Percentiles rank a stretch among this genome's conserved stretches.
Evolutionary conservation across 768 basidiomycete species (phyloP).

Genomic region (Hypsizygus marmoreus): DNA sequence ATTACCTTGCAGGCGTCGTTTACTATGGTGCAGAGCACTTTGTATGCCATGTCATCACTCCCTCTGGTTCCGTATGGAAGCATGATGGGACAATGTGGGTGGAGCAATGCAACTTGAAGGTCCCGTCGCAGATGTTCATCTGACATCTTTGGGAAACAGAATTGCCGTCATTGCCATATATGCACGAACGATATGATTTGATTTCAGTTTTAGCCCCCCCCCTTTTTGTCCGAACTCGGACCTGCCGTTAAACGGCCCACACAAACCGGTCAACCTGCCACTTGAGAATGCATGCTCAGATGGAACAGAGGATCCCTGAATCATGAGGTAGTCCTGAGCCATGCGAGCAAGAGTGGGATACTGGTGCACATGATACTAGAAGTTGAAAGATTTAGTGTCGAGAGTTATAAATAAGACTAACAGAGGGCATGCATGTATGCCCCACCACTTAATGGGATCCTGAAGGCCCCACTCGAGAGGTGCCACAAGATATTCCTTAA

Average conservation of each 20-base stretch:
- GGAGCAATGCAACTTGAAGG: neutral
- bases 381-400: too few relatives aligned
- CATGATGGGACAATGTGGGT: neutral
- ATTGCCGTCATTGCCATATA: neutral
- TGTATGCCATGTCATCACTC: neutral
- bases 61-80: neutral
- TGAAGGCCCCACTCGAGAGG: too few relatives aligned
- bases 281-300: slow-evolving; percentile 32
- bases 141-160: neutral
- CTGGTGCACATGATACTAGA: too few relatives aligned
- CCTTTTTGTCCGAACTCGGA: too few relatives aligned
- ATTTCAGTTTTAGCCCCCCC: too few relatives aligned
- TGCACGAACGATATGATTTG: too few relatives aligned
- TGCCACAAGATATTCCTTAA: neutral
- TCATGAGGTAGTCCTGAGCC: slow-evolving; percentile 29
- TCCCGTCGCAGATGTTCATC: neutral
- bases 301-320: slow-evolving; percentile 29
- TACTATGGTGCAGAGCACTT: neutral
- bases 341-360: slow-evolving; percentile 21
- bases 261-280: slow-evolving; percentile 26
- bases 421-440: too few relatives aligned
- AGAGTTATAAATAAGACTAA: too few relatives aligned
- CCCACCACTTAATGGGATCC: neutral
- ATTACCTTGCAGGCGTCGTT: neutral
- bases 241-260: too few relatives aligned